phyloP scores from a whole-genome alignment of 1,284 basidiomycete species.

The Leccinum pachyderme region DNA sequence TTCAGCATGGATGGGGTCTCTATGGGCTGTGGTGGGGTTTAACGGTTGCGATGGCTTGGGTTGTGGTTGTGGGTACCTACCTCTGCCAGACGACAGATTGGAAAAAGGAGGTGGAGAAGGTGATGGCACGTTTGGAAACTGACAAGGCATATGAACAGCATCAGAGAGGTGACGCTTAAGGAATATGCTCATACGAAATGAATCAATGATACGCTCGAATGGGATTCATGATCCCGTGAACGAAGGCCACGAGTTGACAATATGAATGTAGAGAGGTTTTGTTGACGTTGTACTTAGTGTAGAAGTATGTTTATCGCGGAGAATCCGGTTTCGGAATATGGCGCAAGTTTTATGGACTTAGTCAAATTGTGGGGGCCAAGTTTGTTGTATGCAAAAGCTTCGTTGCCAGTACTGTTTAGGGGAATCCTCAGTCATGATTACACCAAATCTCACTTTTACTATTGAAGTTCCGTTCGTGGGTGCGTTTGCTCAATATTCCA shows the following conservation, averaged over 20 bases:
- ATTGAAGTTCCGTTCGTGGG: neutral
- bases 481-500: neutral
- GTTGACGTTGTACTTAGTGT: neutral
- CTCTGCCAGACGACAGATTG: slow-evolving; percentile 60
- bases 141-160: slow-evolving; percentile 24
- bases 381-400: neutral
- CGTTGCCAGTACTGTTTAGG: neutral
- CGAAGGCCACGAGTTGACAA: neutral
- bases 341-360: neutral
- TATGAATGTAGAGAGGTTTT: neutral
- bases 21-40: slow-evolving; percentile 69
- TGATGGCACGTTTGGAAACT: slow-evolving; percentile 44
- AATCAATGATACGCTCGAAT: neutral
- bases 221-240: neutral
- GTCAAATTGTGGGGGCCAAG: neutral
- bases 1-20: slow-evolving; percentile 48
- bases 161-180: slow-evolving; percentile 2
- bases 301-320: neutral
- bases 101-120: slow-evolving; percentile 60
- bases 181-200: slow-evolving; percentile 7
- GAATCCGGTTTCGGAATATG: neutral
- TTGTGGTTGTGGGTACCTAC: slow-evolving; percentile 46
- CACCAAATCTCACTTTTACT: neutral
- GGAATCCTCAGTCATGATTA: neutral
- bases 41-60: slow-evolving; percentile 58